Evolutionary conservation across 306 rosid genomes (phyloP).

Genomic region (Begonia masoniana): DNA sequence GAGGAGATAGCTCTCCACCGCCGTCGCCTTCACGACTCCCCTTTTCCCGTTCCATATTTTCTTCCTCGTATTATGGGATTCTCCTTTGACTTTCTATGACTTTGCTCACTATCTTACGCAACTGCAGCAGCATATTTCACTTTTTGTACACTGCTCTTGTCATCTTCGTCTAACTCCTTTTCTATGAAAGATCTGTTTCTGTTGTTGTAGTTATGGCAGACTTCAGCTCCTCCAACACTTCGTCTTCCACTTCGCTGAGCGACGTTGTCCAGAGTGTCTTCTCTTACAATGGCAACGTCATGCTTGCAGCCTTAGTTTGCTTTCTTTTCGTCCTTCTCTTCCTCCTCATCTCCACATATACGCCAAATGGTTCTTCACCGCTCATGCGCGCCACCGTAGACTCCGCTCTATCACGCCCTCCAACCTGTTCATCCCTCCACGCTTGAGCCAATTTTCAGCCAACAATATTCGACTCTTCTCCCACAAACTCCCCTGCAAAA

Average conservation of each 20-base stretch:
- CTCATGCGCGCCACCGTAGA: slow-evolving; percentile 41
- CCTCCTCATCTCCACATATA: slow-evolving; percentile 84
- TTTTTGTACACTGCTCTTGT: no score
- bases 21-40: slow-evolving; percentile 99
- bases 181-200: no score
- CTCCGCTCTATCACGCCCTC: slow-evolving; percentile 44
- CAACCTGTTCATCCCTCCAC: slow-evolving; percentile 39
- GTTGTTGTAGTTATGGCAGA: no score
- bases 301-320: slow-evolving; percentile 76
- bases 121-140: no score
- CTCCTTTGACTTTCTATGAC: slow-evolving; percentile 10
- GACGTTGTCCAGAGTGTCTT: slow-evolving; percentile 37
- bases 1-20: slow-evolving; percentile 1
- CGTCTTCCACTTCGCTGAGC: slow-evolving; percentile 22
- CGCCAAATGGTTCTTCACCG: slow-evolving; percentile 65
- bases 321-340: slow-evolving; percentile 74
- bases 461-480: slow-evolving; percentile 26
- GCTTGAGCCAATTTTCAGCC: slow-evolving; percentile 41
- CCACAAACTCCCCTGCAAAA: slow-evolving; percentile 23
- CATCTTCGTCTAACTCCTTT: no score
- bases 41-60: slow-evolving; percentile 14
- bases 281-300: slow-evolving; percentile 64
- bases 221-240: background rate
- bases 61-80: slow-evolving; percentile 42
- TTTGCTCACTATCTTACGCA: slow-evolving; percentile 13